Evolutionary conservation across 192 early-diverging fungal genomes (phyloP), one percentile per base, ranked within the genome.

Genomic region (Chytriomyces hyalinus): DNA sequence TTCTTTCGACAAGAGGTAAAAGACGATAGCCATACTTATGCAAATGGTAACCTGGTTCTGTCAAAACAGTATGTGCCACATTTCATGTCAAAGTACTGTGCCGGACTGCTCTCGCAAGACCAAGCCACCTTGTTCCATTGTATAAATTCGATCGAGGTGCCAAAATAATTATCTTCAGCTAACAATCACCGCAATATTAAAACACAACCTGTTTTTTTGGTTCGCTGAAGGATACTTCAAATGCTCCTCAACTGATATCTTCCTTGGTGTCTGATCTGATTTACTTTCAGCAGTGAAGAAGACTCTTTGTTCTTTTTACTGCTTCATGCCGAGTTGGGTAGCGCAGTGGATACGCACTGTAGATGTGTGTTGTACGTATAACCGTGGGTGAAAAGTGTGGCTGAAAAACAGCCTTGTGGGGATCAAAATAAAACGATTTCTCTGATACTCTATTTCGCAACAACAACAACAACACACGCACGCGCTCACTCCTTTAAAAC

Each of bases 41-140:
- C 11, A 20, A 13, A 36, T 20, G 11, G 22, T 64, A 64, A 20
- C 11, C 36, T 11, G 11, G n/a, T 64, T 24, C 11, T 64, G 20
- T 63, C 24, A 4, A 26, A 20, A n/a, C 66, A 71, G 57, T 71
- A 71, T 60, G 57, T 71, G 4, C 69, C 69, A 28, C 69, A 71
- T 49, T 71, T 71, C 45, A 71, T 71, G 69, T 24, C 20, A 9
- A 71, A 71, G 26, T 71, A 59, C 20, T 71, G 69, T 7, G n/a
- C 51, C 8, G 49, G 51, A 71, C 20, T 71, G 10, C 57, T 24
- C 57, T 60, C 69, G n/a, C 69, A 59, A 28, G 69, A 71, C 26
- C 69, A 60, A 26, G 49, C 69, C 8, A 50, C 26, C 26, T 17
- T 71, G 26, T 71, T 57, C n/a, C 13, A 71, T 59, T 59, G 57